Evolutionary conservation across 805 yeast species (phyloP).

Genomic region (Ogataea haglerorum): DNA sequence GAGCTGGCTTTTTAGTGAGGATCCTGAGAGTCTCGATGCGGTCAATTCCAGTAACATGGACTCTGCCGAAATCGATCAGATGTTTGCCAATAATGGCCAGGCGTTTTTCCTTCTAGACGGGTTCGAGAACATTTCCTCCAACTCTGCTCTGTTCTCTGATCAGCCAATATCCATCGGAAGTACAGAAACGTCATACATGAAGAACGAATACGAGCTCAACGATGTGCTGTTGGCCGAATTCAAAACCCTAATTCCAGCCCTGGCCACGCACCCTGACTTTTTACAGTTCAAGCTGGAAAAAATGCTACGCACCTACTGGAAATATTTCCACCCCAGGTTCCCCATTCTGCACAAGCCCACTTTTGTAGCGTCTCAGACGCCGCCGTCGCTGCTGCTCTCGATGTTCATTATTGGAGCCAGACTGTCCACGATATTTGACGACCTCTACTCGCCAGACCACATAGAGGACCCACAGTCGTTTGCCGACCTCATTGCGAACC

Average conservation of each 20-base stretch:
- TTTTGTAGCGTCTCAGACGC: constrained; percentile 45
- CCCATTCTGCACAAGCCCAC: constrained; percentile 59
- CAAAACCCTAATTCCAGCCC: constrained; percentile 24
- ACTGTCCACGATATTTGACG: constrained; percentile 31
- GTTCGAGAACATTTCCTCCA: constrained; percentile 26
- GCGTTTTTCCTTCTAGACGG: constrained; percentile 32
- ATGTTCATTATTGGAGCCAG: constrained; percentile 57
- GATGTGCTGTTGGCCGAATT: constrained; percentile 24
- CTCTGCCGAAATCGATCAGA: constrained; percentile 24
- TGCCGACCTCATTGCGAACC: constrained; percentile 46
- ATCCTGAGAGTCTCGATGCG: background rate
- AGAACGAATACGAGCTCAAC: constrained; percentile 15
- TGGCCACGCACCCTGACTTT: constrained; percentile 30
- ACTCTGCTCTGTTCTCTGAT: constrained; percentile 8
- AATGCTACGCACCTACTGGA: constrained; percentile 47
- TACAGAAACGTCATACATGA: background rate
- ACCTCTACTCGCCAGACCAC: constrained; percentile 21
- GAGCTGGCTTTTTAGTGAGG: constrained; percentile 30
- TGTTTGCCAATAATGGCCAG: constrained; percentile 26
- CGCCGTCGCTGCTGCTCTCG: constrained; percentile 48
- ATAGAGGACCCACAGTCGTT: constrained; percentile 34
- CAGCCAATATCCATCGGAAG: background rate
- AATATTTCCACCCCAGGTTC: constrained; percentile 54
- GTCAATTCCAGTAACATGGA: constrained; percentile 5
- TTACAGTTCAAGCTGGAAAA: constrained; percentile 28